These are phyloP conservation scores for Clavispora fructus DNA, from an alignment of 805 yeast genomes.

Conservation along the genomic window DNA sequence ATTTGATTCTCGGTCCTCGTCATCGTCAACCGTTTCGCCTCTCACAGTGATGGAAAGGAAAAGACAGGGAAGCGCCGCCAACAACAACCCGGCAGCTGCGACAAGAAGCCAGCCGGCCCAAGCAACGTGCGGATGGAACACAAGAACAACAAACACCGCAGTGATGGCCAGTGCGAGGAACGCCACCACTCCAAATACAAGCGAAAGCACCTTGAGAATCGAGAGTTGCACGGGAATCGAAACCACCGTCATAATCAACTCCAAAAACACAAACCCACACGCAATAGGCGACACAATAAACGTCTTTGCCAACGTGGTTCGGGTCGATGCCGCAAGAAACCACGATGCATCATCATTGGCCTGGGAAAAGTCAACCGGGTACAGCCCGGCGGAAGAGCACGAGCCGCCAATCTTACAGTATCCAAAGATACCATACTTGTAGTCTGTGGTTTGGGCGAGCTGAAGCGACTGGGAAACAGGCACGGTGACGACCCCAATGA, in stretches of 20 bases:
- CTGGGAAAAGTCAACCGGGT: constrained; percentile 39
- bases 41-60: constrained; percentile 28
- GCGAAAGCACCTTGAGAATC: constrained; percentile 29
- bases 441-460: constrained; percentile 42
- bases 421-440: constrained; percentile 63
- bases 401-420: constrained; percentile 38
- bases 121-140: constrained; percentile 58
- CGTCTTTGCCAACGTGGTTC: constrained; percentile 50
- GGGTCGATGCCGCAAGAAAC: constrained; percentile 40
- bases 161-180: constrained; percentile 51
- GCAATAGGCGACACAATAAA: constrained; percentile 63
- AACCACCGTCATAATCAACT: constrained; percentile 19
- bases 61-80: constrained; percentile 47
- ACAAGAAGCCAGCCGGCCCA: constrained; percentile 75
- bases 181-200: constrained; percentile 43
- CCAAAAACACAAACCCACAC: constrained; percentile 51
- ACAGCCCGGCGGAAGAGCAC: constrained; percentile 40
- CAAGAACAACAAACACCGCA: constrained; percentile 50
- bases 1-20: constrained; percentile 9
- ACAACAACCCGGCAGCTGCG: constrained; percentile 56
- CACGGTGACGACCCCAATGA: constrained; percentile 55
- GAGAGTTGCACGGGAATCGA: constrained; percentile 22
- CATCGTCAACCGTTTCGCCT: constrained; percentile 13
- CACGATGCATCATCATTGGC: constrained; percentile 35
- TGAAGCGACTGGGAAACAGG: constrained; percentile 51